These are phyloP conservation scores for Quercus berberidifolia DNA, from an alignment of 306 rosid species.

Conservation along the genomic window DNA sequence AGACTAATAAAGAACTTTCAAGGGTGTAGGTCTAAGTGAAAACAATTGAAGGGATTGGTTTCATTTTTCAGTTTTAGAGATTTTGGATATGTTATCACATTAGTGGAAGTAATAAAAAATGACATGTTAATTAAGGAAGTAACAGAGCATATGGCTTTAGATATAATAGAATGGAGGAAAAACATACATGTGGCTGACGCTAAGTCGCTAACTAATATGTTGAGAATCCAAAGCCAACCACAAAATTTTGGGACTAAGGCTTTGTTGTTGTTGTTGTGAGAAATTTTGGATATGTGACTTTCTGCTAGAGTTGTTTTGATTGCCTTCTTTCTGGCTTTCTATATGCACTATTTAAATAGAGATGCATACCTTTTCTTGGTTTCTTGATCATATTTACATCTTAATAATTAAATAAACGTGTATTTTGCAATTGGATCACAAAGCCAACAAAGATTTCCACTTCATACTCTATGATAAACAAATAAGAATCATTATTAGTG, in stretches of 20 bases:
- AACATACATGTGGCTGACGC: no score
- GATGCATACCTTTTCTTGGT: not conserved
- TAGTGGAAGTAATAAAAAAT: no score
- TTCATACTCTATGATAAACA: not conserved
- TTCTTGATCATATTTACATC: not conserved
- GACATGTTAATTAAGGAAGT: no score
- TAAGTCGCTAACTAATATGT: no score
- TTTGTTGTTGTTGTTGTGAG: no score
- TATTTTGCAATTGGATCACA: not conserved
- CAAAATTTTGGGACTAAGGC: no score
- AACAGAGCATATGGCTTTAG: no score
- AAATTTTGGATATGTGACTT: not conserved
- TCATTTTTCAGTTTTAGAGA: not conserved
- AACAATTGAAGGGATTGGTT: not conserved
- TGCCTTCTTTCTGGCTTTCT: not conserved
- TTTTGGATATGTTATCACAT: not conserved
- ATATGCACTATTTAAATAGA: not conserved
- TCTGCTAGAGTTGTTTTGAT: not conserved
- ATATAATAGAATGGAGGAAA: no score
- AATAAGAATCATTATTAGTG: not conserved
- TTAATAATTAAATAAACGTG: not conserved
- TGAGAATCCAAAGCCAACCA: no score
- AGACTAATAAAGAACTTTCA: not conserved
- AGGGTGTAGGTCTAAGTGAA: not conserved
- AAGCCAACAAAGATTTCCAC: not conserved